phyloP scores from a whole-genome alignment of 768 basidiomycete genomes.

The Mycena capillaripes region DNA sequence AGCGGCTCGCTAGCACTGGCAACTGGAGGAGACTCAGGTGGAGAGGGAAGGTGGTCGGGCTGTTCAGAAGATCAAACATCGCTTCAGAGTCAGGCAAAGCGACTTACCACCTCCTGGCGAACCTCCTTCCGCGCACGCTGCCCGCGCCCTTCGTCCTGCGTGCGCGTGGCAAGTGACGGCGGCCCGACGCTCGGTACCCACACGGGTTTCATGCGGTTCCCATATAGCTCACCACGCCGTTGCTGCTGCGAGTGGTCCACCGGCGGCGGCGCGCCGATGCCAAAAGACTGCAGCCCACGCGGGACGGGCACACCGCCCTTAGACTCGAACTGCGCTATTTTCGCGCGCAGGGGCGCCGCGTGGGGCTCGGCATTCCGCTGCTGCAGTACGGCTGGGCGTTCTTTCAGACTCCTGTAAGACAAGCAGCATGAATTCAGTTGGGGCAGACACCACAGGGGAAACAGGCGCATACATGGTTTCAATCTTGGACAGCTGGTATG shows the following conservation, averaged over 20 bases:
- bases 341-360: constrained; percentile 57
- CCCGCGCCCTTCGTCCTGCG: background rate
- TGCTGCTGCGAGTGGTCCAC: constrained; percentile 33
- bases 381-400: background rate
- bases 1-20: background rate
- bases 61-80: background rate
- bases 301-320: constrained; percentile 67
- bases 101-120: background rate
- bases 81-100: background rate
- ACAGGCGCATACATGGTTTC: too few species aligned
- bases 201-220: constrained; percentile 57
- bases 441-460: too few species aligned
- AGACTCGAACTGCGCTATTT: constrained; percentile 69
- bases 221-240: constrained; percentile 60
- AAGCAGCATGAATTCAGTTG: too few species aligned
- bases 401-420: too few species aligned
- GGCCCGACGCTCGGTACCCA: constrained; percentile 28
- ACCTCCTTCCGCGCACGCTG: background rate
- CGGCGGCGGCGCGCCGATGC: constrained; percentile 51
- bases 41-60: background rate
- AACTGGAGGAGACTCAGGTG: constrained; percentile 5
- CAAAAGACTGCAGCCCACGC: constrained; percentile 57
- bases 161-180: background rate
- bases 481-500: too few species aligned
- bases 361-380: constrained; percentile 9